These are phyloP conservation scores for Tetracentron sinense DNA, from an alignment of 164 flowering plant genomes.

Conservation along the genomic window DNA sequence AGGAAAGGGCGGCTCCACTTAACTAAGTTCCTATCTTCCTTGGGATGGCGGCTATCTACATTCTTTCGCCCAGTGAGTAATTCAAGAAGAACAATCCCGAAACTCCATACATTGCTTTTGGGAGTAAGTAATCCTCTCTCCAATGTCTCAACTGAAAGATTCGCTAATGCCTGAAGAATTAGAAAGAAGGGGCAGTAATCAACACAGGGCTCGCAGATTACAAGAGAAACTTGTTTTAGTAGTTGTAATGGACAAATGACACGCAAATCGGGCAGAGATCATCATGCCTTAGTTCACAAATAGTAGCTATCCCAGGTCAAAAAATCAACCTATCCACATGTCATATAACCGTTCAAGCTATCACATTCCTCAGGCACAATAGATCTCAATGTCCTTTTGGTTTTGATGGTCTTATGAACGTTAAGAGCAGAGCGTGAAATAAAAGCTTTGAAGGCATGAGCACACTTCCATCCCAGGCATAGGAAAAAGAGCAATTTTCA, in stretches of 20 bases:
- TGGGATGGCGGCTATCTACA: slow-evolving; percentile 63
- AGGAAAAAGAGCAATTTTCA: too few relatives aligned
- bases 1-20: slow-evolving; percentile 87
- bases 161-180: slow-evolving; percentile 52
- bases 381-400: neutral
- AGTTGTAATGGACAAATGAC: too few relatives aligned
- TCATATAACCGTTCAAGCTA: too few relatives aligned
- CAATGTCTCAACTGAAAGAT: slow-evolving; percentile 76
- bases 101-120: slow-evolving; percentile 95
- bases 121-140: slow-evolving; percentile 90
- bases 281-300: neutral
- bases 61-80: slow-evolving; percentile 84
- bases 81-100: slow-evolving; percentile 87
- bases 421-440: too few relatives aligned
- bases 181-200: neutral
- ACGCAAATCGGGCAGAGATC: too few relatives aligned
- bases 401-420: neutral
- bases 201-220: neutral
- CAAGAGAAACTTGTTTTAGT: too few relatives aligned
- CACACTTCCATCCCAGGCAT: too few relatives aligned
- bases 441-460: too few relatives aligned
- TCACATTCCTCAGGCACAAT: neutral
- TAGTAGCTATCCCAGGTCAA: neutral
- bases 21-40: slow-evolving; percentile 82
- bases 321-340: neutral